Evolutionary conservation across 495 filamentous ascomycete species (phyloP), one percentile per base, ranked within the genome.

Genomic region (Glonium stellatum): DNA sequence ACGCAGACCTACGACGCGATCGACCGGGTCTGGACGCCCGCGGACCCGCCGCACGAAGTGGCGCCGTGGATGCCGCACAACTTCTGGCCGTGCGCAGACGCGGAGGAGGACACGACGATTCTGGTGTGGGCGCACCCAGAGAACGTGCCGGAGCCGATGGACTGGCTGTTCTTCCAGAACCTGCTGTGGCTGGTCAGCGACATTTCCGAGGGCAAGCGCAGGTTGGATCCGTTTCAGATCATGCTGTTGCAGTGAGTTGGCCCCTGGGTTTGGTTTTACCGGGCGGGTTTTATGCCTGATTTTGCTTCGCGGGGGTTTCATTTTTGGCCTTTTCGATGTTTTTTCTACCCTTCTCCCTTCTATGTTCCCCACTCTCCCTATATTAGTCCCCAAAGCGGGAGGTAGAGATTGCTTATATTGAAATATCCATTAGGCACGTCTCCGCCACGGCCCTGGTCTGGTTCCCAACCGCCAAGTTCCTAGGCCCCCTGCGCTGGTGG

Each of bases 401-500:
- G n/a, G n/a, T n/a, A n/a, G n/a, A n/a, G n/a, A n/a, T n/a, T n/a
- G n/a, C n/a, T n/a, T n/a, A n/a, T n/a, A n/a, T n/a, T n/a, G n/a
- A n/a, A n/a, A n/a, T n/a, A n/a, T 21, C 9, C 41, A 15, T 3
- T 15, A 57, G 54, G 11, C 57, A 60, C 18, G 48, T 50, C 11
- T 53, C 47, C 1, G 57, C 47, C 0, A 60, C 57, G 35, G 57
- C 57, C 4, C 19, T 60, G 34, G 57, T 60, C 9, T 53, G 47
- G 57, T 60, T 60, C 31, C 57, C 57, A 31, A 53, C 51, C 2
- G 52, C 21, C 51, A 56, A 12, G 37, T 55, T 52, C 37, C 39
- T 57, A 11, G 54, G 59, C 12, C 51, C 59, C 35, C 41, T 61
- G 59, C 19, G 59, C 37, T 61, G 54, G 59, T 61, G 59, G 59